Base-by-base conservation (phyloP, 192 early-diverging fungal species). In the Coemansia biformis region DNA sequence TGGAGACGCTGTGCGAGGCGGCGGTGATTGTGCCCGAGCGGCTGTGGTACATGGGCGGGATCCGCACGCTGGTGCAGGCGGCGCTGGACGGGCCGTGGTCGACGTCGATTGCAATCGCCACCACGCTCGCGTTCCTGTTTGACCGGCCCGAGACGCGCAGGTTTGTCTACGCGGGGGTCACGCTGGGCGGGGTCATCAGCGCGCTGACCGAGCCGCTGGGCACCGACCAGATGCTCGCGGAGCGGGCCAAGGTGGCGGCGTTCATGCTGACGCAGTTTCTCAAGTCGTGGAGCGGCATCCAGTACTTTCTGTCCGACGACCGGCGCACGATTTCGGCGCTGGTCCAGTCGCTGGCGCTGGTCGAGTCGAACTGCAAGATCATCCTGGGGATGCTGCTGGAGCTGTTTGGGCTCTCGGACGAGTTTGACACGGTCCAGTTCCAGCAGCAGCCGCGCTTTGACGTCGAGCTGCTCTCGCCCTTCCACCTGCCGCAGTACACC, bases 251-350 rank as follows among this genome's bases (percentile, higher is more conserved):
- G 13, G 51, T 72, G 0, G 62, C 75, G 0, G 68, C 64, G 0
- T 66, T 66, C 19, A 66, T 77, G 60, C 44, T 77, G 42, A 59
- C 75, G 32, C 63, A 66, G 56, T 43, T 77, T 14, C 49, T 77
- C 16, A 77, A 77, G 42, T 77, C 68, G 38, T 77, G 75, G 75
- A 46, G 66, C 46, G 75, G 75, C 12, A 57, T 77, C 37, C 75
- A 77, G 57, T 77, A 77, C 34, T 64, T 77, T 48, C 17, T 77
- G 49, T 47, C 63, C 1, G 68, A 72, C 51, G 46, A 60, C 2
- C 63, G 68, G 19, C 44, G 54, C 14, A 57, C 43, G 40, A 53
- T 77, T 29, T 13, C 33, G 1, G 53, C 64, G 17, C 38, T 77
- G 30, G 38, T 63, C 17, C 37, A 63, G 29, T 61, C 75, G 15